These are phyloP conservation scores for Coniferiporia sulphurascens DNA, from an alignment of 1,284 basidiomycete species.

Conservation along the genomic window DNA sequence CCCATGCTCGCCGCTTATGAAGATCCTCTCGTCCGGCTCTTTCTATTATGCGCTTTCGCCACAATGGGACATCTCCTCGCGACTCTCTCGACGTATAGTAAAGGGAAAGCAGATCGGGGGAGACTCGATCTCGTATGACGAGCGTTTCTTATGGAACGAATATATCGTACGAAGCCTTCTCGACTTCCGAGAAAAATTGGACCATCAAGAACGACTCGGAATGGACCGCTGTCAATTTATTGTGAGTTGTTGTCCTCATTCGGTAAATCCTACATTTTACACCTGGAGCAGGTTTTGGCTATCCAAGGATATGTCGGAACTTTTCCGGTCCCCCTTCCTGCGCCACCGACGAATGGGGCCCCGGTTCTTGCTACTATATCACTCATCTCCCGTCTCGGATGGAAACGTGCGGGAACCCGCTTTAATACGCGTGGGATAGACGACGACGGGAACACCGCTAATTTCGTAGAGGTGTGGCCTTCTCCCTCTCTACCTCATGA, in stretches of 20 bases:
- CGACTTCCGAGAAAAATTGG: conserved; percentile 75
- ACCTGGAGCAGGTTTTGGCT: conserved; percentile 61
- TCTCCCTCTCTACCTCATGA: conserved; percentile 14
- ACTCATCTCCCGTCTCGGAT: conserved; percentile 84
- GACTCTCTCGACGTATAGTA: conserved; percentile 64
- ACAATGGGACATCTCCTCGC: conserved; percentile 85
- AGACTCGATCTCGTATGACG: conserved; percentile 68
- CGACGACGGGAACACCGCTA: conserved; percentile 95
- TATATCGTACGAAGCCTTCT: conserved; percentile 77
- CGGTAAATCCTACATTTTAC: conserved; percentile 25
- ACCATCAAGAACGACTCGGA: conserved; percentile 60
- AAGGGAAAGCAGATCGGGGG: conserved; percentile 42
- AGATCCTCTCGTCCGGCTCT: conserved; percentile 86
- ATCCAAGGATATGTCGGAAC: conserved; percentile 91
- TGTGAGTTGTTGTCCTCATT: conserved; percentile 41
- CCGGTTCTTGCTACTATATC: conserved; percentile 68
- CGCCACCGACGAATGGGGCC: conserved; percentile 64
- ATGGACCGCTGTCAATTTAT: conserved; percentile 78
- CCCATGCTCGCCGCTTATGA: conserved; percentile 85
- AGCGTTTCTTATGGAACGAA: conserved; percentile 86
- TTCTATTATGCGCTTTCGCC: conserved; percentile 89
- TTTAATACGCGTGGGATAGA: conserved; percentile 98
- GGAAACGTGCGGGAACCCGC: conserved; percentile 94
- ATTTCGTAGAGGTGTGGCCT: conserved; percentile 84
- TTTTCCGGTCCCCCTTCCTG: conserved; percentile 65